Percentiles rank a stretch among this genome's conserved stretches.
Evolutionary conservation across 768 basidiomycete genomes (phyloP).

Genomic region (Leccinum longicurvipes): DNA sequence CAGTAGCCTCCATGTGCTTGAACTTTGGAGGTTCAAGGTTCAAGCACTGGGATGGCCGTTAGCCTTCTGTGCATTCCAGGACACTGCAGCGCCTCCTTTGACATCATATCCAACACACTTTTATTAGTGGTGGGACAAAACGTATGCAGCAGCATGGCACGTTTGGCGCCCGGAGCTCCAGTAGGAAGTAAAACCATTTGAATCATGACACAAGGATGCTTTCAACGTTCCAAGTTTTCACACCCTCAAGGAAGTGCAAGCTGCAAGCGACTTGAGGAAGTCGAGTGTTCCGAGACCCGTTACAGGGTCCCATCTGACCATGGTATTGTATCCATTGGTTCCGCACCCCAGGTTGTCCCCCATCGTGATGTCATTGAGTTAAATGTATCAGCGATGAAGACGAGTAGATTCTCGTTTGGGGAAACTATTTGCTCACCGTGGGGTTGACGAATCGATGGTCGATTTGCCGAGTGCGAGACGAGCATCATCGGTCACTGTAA

Average conservation of each 20-base stretch:
- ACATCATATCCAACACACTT: too few species aligned
- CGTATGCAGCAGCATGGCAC: too few species aligned
- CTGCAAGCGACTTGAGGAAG: slow-evolving; percentile 48
- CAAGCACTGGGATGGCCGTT: too few species aligned
- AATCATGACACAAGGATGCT: neutral
- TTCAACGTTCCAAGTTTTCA: neutral
- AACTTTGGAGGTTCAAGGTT: too few species aligned
- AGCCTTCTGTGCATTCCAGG: too few species aligned
- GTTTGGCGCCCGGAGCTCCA: too few species aligned
- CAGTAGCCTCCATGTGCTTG: too few species aligned
- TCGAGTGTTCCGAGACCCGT: slow-evolving; percentile 40
- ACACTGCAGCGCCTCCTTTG: too few species aligned
- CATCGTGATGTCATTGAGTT: slow-evolving; percentile 22
- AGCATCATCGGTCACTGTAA: slow-evolving; percentile 38
- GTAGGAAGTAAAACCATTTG: too few species aligned
- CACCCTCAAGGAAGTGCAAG: slow-evolving; percentile 33
- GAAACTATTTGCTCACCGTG: slow-evolving; percentile 34
- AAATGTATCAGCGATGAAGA: slow-evolving; percentile 3
- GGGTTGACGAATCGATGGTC: slow-evolving; percentile 44
- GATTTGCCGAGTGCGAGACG: slow-evolving; percentile 31
- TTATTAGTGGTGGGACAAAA: too few species aligned
- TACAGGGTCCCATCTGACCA: slow-evolving; percentile 31
- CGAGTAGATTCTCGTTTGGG: slow-evolving; percentile 18
- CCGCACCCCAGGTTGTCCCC: slow-evolving; percentile 28
- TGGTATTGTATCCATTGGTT: slow-evolving; percentile 25